Evolutionary conservation across 2,329 filamentous ascomycete genomes (phyloP).

Genomic region (Falciphora oryzae): DNA sequence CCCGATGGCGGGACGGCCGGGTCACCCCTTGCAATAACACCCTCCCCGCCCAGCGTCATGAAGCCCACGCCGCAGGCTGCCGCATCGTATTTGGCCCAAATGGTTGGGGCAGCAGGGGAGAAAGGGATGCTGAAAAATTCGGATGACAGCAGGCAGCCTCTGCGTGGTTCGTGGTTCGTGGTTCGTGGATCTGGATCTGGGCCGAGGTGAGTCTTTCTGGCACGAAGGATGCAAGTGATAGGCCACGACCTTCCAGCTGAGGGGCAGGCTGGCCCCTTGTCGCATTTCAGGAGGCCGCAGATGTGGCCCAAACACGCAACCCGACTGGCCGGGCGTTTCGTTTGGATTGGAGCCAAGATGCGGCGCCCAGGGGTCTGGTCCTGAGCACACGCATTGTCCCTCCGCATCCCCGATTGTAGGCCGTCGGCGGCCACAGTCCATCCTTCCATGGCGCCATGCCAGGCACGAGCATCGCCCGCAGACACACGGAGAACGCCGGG

Average conservation of each 20-base stretch:
- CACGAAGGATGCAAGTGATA: background rate
- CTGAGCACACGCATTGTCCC: background rate
- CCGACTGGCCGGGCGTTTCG: background rate
- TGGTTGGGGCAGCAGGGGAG: background rate
- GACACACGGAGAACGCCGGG: background rate
- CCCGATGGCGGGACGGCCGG: background rate
- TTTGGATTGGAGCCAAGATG: background rate
- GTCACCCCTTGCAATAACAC: background rate
- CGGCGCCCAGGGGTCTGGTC: background rate
- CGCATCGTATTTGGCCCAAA: background rate
- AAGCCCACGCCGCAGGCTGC: background rate
- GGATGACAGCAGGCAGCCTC: background rate
- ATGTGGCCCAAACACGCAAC: background rate
- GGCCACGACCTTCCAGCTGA: background rate
- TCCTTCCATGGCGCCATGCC: too few species aligned
- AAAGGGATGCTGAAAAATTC: background rate
- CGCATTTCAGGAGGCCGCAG: background rate
- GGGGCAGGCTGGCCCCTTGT: background rate
- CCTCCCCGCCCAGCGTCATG: background rate
- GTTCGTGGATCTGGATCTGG: background rate
- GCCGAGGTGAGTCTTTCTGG: background rate
- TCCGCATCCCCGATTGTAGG: background rate
- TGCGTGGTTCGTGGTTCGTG: background rate
- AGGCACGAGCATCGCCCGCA: background rate
- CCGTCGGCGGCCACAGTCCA: too few species aligned